Conservation (phyloP, 2,329 filamentous ascomycete species). For the Cadophora gregata region DNA sequence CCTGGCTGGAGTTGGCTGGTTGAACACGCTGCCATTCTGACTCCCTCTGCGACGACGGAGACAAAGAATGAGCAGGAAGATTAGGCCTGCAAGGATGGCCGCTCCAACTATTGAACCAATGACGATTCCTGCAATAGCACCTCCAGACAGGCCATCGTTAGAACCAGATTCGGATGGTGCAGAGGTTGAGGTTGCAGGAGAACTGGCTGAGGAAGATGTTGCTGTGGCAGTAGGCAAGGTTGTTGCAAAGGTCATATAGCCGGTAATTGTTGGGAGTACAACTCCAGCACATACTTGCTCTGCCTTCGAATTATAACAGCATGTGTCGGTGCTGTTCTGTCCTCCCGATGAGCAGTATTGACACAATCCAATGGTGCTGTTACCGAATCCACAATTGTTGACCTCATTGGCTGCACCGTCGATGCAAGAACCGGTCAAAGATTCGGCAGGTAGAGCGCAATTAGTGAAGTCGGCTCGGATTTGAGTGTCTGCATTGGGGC, state of each 20-base stretch:
- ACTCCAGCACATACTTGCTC: constrained; percentile 76
- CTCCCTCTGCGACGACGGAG: constrained; percentile 61
- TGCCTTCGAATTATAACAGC: constrained; percentile 85
- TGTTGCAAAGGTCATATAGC: constrained; percentile 68
- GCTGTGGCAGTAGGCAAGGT: constrained; percentile 55
- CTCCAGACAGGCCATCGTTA: constrained; percentile 70
- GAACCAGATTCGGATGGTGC: constrained; percentile 25
- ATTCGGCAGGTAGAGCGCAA: constrained; percentile 81
- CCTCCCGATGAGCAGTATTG: constrained; percentile 84
- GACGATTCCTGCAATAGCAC: constrained; percentile 88
- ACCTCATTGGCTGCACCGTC: constrained; percentile 80
- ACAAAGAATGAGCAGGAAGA: constrained; percentile 61
- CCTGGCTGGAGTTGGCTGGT: constrained; percentile 76
- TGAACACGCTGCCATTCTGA: constrained; percentile 78
- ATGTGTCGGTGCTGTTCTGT: constrained; percentile 91
- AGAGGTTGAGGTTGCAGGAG: constrained; percentile 29
- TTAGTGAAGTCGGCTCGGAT: constrained; percentile 93
- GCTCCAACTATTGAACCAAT: constrained; percentile 78
- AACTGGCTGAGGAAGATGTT: constrained; percentile 37
- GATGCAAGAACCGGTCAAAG: constrained; percentile 80
- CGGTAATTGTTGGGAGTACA: constrained; percentile 76
- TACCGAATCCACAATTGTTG: constrained; percentile 82
- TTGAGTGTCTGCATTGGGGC: constrained; percentile 70
- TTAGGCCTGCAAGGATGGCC: constrained; percentile 69
- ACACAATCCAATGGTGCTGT: constrained; percentile 78